Conservation (phyloP, 2,329 filamentous ascomycete genomes). For the Exophiala xenobiotica region DNA sequence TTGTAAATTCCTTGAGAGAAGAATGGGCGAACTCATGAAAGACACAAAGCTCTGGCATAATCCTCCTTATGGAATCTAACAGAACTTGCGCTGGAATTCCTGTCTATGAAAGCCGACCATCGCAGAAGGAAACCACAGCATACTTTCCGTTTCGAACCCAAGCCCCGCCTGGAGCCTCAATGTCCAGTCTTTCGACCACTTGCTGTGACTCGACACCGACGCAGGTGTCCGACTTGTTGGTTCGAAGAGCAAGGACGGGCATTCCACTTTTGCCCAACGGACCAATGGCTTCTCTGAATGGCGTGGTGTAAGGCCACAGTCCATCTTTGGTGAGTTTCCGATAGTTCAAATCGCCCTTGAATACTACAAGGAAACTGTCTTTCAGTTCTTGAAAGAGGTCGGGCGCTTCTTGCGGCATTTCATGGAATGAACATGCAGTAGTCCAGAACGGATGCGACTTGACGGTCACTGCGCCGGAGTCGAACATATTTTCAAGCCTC, state of each 20-base stretch:
- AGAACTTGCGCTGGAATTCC: no score
- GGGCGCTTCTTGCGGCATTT: background rate
- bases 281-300: background rate
- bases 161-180: background rate
- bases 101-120: no score
- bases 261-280: background rate
- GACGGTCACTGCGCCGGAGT: background rate
- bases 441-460: background rate
- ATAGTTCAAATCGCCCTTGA: slow-evolving; percentile 97
- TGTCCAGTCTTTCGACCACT: background rate
- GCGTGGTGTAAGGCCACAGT: slow-evolving; percentile 20
- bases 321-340: slow-evolving; percentile 63
- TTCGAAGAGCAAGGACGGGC: background rate
- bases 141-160: background rate
- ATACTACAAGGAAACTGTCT: slow-evolving; percentile 83
- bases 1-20: no score
- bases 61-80: no score
- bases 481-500: background rate
- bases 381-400: slow-evolving; percentile 74
- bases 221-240: background rate
- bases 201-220: background rate
- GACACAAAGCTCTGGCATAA: no score
- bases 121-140: background rate
- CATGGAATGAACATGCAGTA: background rate
- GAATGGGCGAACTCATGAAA: no score